Base-by-base conservation (phyloP, 306 rosid species). In the Quercus gilva region DNA sequence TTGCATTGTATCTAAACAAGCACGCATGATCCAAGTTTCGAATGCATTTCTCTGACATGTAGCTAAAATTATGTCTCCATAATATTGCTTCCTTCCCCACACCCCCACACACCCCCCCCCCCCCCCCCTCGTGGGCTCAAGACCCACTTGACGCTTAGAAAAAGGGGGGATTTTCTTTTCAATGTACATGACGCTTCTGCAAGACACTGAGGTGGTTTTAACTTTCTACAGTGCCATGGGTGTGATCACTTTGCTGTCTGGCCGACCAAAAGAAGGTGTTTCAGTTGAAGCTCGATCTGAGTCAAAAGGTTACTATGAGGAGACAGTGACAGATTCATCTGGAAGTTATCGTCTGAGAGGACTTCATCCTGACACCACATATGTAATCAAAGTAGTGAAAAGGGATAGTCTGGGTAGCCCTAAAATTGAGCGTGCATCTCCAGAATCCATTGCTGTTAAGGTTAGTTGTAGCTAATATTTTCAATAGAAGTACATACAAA, bases 241-340 rank as follows among this genome's bases (percentile, higher is more conserved):
- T 59, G 73, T 68, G 58, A 92, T 91, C 58, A 81, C 96, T 68
- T 81, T 96, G 73, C 79, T 96, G 85, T 89, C 99, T 78, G 98
- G 99, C 76, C 97, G 88, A 79, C 98, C 98, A 85, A 96, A 88
- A 84, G 99, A 89, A 89, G 99, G 95, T 21, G 96, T 91, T 69
- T 85, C 95, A 52, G 87, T 96, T 84, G 99, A 93, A 85, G 99
- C 98, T 61, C 90, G 96, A 58, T 88, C 99, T 56, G 98, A 87
- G 84, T 89, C 98, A 74, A 95, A 89, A 86, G 96, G 96, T 67
- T 91, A 90, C 83, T 96, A 89, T 41, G 99, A 93, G 89, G 98
- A 96, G 90, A 90, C 99, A 6, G 88, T 90, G 85, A 89, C 99
- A 11, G 98, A 93, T 88, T 84, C 93, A 51, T 85, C 91, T 29